A percentile compares a stretch with the other conserved stretches of the same genome.
These are phyloP conservation scores for Elsinoe perseae DNA, from an alignment of 2,329 filamentous ascomycete genomes.

Conservation along the genomic window DNA sequence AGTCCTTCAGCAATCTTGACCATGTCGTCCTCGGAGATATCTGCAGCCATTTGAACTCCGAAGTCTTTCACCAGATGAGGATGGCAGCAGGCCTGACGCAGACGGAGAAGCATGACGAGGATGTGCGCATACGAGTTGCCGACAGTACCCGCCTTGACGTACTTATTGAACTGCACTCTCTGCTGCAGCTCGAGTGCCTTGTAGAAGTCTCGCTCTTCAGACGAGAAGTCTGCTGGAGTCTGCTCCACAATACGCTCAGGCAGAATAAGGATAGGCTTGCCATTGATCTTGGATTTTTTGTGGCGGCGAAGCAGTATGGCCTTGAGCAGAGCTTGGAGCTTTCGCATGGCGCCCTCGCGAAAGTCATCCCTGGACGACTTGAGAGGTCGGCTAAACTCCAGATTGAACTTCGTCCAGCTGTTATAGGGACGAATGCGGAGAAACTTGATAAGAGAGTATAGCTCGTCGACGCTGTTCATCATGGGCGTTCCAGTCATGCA, in stretches of 20 bases:
- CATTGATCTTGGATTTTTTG: conserved; percentile 71
- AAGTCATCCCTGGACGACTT: conserved; percentile 33
- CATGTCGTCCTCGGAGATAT: conserved; percentile 49
- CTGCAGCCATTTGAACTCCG: conserved; percentile 43
- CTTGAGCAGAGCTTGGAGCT: conserved; percentile 67
- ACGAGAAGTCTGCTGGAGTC: conserved; percentile 56
- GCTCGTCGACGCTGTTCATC: conserved; percentile 77
- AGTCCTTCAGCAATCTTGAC: conserved; percentile 56
- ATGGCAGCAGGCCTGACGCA: conserved; percentile 77
- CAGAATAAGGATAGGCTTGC: conserved; percentile 62
- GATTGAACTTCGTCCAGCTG: conserved; percentile 54
- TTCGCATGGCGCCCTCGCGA: conserved; percentile 51
- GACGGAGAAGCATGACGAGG: conserved; percentile 66
- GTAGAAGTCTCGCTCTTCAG: conserved; percentile 61
- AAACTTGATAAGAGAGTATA: conserved; percentile 71
- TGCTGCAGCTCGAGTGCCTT: conserved; percentile 57
- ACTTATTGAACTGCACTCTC: conserved; percentile 67
- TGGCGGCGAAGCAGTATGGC: conserved; percentile 75
- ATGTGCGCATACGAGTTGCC: conserved; percentile 71
- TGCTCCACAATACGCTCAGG: conserved; percentile 57
- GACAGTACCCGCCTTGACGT: conserved; percentile 60
- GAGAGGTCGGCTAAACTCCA: conserved; percentile 48
- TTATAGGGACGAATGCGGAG: conserved; percentile 69
- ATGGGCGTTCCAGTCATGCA: conserved; percentile 77
- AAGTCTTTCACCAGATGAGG: conserved; percentile 64